Evolutionary conservation across 805 yeast species (phyloP).

Genomic region (Candida coleopterorum): DNA sequence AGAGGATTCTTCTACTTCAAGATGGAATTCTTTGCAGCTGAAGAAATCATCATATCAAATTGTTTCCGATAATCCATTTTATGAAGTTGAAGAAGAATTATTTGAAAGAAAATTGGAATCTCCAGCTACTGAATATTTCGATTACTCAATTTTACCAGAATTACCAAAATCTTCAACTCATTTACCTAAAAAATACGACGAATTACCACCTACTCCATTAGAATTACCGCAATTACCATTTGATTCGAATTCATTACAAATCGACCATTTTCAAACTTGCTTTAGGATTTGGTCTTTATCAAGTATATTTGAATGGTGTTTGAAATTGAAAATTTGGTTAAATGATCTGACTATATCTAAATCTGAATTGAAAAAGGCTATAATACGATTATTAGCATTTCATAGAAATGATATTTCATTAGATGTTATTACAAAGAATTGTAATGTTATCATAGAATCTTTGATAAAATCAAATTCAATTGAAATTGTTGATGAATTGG

Average conservation of each 20-base stretch:
- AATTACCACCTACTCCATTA: constrained; percentile 41
- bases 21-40: constrained; percentile 10
- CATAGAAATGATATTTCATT: constrained; percentile 46
- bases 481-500: constrained; percentile 10
- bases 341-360: constrained; percentile 46
- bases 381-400: constrained; percentile 46
- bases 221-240: constrained; percentile 56
- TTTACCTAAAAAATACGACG: constrained; percentile 14
- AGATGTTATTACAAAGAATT: constrained; percentile 47
- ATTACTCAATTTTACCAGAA: constrained; percentile 32
- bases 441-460: constrained; percentile 43
- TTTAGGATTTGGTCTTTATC: constrained; percentile 42
- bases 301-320: constrained; percentile 52
- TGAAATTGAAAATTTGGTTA: constrained; percentile 48
- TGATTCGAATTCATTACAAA: constrained; percentile 40
- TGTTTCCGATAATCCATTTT: constrained; percentile 9
- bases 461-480: constrained; percentile 41
- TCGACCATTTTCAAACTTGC: constrained; percentile 48
- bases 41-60: constrained; percentile 7
- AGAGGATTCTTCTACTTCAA: constrained; percentile 3
- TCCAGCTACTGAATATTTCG: constrained; percentile 24
- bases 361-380: constrained; percentile 49
- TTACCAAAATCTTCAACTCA: constrained; percentile 17
- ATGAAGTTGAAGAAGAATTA: constrained; percentile 10
- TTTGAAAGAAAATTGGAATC: constrained; percentile 12